Evolutionary conservation across 202 grass and related monocot genomes (phyloP), one percentile per base, ranked within the genome.

Genomic region (Saccharum hybrid): DNA sequence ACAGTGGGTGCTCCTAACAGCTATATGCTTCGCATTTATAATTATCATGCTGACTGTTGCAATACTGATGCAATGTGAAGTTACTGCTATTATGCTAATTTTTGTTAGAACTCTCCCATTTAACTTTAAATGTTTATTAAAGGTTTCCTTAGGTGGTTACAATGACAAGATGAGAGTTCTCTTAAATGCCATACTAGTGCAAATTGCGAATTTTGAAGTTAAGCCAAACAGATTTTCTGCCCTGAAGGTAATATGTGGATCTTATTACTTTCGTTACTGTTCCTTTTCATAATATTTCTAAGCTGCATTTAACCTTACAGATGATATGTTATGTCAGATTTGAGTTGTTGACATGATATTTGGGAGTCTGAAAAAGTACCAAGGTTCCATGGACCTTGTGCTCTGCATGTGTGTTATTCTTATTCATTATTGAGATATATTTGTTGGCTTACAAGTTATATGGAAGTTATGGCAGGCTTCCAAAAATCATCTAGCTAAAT

Each of bases 131-230:
- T 77, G 36, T 79, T 77, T 82, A 56, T 77, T 80, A 63, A 86
- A 98, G 95, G 92, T 94, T 39, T 79, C 45, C 22, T 54, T 98
- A 61, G 75, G 68, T 74, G 95, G 95, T 84, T 98, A 94, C 72
- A 98, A 93, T 90, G 86, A 98, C 78, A 98, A 94, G 86, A 93
- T 94, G 95, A 90, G 85, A 83, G 86, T 91, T 85, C 83, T 98
- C 51, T 82, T 98, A 78, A 75, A 94, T 82, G 87, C 92, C 74
- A 90, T 98, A 88, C 54, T 93, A 77, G 85, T 77, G 41, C 89
- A 90, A 75, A 98, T 98, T 86, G 78, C 69, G 19, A 86, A 91
- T 33, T 98, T 98, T 83, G 88, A 93, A 93, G 92, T 98, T 71
- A 98, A 93, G 81, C 87, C 90, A 38, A 90, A 88, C 77, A 88